These are phyloP conservation scores for Ceratocystiopsis minuta DNA, from an alignment of 2,329 filamentous ascomycete species.

Conservation along the genomic window DNA sequence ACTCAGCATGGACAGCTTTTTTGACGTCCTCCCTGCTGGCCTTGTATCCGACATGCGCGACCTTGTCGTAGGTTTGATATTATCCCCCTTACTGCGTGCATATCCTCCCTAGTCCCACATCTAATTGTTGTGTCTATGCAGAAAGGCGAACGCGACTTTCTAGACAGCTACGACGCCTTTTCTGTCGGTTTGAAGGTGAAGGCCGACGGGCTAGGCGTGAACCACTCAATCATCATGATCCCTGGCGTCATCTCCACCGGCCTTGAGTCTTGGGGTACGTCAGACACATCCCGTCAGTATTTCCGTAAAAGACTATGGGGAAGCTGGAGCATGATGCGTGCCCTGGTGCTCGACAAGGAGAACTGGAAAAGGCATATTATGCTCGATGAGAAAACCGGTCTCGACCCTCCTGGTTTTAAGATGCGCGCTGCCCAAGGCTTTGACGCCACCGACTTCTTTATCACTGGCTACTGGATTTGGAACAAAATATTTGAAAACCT, in stretches of 20 bases:
- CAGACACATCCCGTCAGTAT: constrained; percentile 68
- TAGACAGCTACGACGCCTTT: constrained; percentile 86
- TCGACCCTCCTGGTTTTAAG: constrained; percentile 83
- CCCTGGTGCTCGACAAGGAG: constrained; percentile 80
- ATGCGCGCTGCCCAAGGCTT: constrained; percentile 88
- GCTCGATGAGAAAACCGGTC: constrained; percentile 77
- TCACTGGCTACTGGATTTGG: constrained; percentile 93
- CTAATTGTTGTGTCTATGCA: no score
- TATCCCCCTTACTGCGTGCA: background rate
- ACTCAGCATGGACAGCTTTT: constrained; percentile 64
- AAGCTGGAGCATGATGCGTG: constrained; percentile 97
- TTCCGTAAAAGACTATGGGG: constrained; percentile 93
- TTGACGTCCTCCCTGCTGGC: constrained; percentile 75
- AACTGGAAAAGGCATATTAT: constrained; percentile 94
- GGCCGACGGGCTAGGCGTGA: constrained; percentile 59
- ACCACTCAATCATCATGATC: constrained; percentile 90
- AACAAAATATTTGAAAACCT: constrained; percentile 97
- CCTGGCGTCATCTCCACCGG: constrained; percentile 96
- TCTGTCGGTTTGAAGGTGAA: constrained; percentile 71
- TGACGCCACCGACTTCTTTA: constrained; percentile 92
- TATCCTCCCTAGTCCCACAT: constrained; percentile 6
- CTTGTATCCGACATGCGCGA: constrained; percentile 75
- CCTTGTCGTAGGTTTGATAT: constrained; percentile 49
- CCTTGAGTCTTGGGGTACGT: constrained; percentile 89
- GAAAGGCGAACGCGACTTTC: constrained; percentile 67